Percentiles rank a stretch among this genome's conserved stretches.
These are phyloP conservation scores for Coemansia pectinata DNA, from an alignment of 192 early-diverging fungal species.

Conservation along the genomic window DNA sequence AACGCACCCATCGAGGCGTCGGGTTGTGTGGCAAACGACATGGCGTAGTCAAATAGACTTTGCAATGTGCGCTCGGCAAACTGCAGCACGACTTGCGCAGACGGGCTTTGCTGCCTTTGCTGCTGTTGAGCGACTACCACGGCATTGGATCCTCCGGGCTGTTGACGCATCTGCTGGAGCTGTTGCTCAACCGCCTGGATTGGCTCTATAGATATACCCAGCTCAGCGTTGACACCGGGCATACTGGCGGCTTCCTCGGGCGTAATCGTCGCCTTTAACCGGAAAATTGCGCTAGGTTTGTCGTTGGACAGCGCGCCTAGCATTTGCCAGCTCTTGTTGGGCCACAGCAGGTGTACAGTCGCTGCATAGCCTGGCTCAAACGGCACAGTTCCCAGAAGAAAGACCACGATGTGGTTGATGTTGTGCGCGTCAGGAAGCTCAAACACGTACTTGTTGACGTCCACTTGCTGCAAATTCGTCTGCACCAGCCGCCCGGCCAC, in stretches of 20 bases:
- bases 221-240: conserved; percentile 58
- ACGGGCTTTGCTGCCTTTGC: conserved; percentile 3
- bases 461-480: conserved; percentile 88
- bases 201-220: conserved; percentile 96
- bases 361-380: conserved; percentile 91
- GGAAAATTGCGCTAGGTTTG: conserved; percentile 82
- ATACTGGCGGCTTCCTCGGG: conserved; percentile 18
- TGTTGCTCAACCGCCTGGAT: conserved; percentile 67
- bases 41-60: conserved; percentile 76
- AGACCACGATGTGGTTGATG: conserved; percentile 96
- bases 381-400: conserved; percentile 80
- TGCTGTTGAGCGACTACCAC: conserved; percentile 20
- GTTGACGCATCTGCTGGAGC: conserved; percentile 41
- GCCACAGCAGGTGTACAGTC: conserved; percentile 94
- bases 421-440: conserved; percentile 78
- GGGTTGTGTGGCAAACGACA: conserved; percentile 62
- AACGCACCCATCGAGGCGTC: conserved; percentile 56
- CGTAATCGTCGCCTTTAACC: conserved; percentile 48
- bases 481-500: conserved; percentile 88
- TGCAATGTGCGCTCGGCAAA: conserved; percentile 65
- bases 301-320: conserved; percentile 81
- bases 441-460: conserved; percentile 87
- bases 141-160: conserved; percentile 11
- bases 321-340: conserved; percentile 73
- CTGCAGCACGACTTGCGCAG: conserved; percentile 54